phyloP scores from a whole-genome alignment of 371 early-diverging fungal genomes.

The Cokeromyces recurvatus region DNA sequence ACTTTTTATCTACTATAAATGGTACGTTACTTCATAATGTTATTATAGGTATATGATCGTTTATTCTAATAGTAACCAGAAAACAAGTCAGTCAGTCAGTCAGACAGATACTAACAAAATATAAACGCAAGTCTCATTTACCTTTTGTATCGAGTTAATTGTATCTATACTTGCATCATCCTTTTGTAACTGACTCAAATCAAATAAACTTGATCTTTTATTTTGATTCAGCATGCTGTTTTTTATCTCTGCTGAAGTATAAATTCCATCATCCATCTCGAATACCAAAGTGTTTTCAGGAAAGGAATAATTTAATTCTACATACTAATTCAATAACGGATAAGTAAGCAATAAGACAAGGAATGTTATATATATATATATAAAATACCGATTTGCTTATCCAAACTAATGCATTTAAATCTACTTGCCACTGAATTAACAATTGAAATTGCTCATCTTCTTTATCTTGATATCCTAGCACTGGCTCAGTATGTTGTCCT shows the following conservation, averaged over 20 bases:
- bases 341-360: too few species aligned
- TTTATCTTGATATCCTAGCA: neutral
- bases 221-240: constrained; percentile 12
- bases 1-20: neutral
- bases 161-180: constrained; percentile 15
- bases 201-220: constrained; percentile 22
- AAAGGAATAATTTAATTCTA: constrained; percentile 33
- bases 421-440: constrained; percentile 49
- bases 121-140: too few species aligned
- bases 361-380: constrained; percentile 27
- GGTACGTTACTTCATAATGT: constrained; percentile 37
- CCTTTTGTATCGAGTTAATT: neutral
- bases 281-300: constrained; percentile 53
- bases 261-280: constrained; percentile 53
- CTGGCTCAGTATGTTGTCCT: constrained; percentile 14
- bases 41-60: constrained; percentile 51
- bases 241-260: constrained; percentile 45
- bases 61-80: constrained; percentile 17
- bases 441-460: constrained; percentile 21
- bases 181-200: constrained; percentile 4
- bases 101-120: too few species aligned
- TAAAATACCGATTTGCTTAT: constrained; percentile 41
- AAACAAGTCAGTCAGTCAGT: too few species aligned
- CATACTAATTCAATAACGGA: too few species aligned
- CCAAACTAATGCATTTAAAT: constrained; percentile 41